Base-by-base conservation (phyloP, 257 asterid species). In the Solanum stenotomum region DNA sequence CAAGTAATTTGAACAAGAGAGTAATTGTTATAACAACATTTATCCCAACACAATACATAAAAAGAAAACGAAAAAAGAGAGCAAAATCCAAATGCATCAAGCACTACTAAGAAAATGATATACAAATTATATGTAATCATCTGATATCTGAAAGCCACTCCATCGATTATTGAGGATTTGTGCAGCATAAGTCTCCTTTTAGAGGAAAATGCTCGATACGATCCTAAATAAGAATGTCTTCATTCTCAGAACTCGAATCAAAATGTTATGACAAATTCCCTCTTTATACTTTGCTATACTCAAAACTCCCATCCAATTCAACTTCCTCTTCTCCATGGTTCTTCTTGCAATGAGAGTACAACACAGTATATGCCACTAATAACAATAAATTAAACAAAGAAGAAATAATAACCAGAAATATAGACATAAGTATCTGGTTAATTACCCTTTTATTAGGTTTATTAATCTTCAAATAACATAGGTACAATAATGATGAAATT, bases 281-380 rank as follows among this genome's bases (percentile, higher is more conserved):
- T 35, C 4, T 25, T 85, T 38, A 70, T 8, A 81, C 74, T 86
- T 88, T 87, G 52, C 81, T 81, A 78, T 92, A 93, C 61, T 89
- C 52, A 10, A 86, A 25, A 77, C 34, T 29, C 20, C 87, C 87
- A 42, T 90, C 86, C 38, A 92, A 71, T 42, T 90, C 92, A 40
- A 90, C 89, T 91, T 88, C 93, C 79, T 93, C 96, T 52, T 93
- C 35, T 67, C 35, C 93, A 34, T 87, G 89, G 7, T 70, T 88
- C 93, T 89, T 91, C 91, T 94, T 93, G 82, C 95, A 92, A 23
- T 91, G 90, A 77, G 89, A 90, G 42, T 94, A 95, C 20, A 94
- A 77, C 74, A 91, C 91, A 2, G 94, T 91, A 77, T 91, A 92
- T 11, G 89, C 94, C 72, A 92, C 89, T 35, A 87, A 20, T 5